A percentile compares a stretch with the other conserved stretches of the same genome.
Conservation (phyloP, 1,284 basidiomycete genomes). For the Pseudozyma pruni region DNA sequence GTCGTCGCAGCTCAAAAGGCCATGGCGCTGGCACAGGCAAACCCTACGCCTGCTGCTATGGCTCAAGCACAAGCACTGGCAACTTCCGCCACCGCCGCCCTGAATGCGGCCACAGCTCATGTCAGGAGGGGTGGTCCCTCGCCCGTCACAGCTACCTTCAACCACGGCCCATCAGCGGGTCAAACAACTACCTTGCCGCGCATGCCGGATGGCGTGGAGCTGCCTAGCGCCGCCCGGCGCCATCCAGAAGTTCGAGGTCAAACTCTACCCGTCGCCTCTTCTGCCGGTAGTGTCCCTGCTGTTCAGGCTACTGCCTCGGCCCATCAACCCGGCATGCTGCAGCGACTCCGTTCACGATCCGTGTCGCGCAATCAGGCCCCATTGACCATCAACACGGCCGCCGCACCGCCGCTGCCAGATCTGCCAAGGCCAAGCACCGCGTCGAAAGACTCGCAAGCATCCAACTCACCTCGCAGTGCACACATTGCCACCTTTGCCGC, state of each 20-base stretch:
- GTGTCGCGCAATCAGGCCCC: conserved; percentile 26
- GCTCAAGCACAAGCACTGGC: conserved; percentile 49
- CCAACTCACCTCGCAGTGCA: conserved; percentile 28
- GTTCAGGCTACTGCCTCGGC: conserved; percentile 11
- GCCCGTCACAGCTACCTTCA: conserved; percentile 29
- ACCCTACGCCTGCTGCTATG: conserved; percentile 26
- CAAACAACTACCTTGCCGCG: conserved; percentile 19
- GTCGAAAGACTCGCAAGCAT: conserved; percentile 42
- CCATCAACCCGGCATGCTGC: conserved; percentile 25
- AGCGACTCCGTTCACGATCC: conserved; percentile 28
- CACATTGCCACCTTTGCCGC: conserved; percentile 30
- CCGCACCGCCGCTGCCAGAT: conserved; percentile 38
- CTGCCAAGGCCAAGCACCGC: conserved; percentile 28
- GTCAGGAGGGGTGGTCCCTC: conserved; percentile 23
- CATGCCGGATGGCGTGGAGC: conserved; percentile 8
- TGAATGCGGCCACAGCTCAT: conserved; percentile 37
- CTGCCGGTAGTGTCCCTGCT: conserved; percentile 1
- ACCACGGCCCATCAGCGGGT: conserved; percentile 16
- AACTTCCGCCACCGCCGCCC: conserved; percentile 35
- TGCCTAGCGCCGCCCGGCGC: conserved; percentile 14
- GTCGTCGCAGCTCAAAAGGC: conserved; percentile 45
- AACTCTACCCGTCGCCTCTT: conserved; percentile 10
- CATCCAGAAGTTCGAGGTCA: conserved; percentile 17
- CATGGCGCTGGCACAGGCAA: conserved; percentile 38
- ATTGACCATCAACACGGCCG: conserved; percentile 36